Evolutionary conservation across 148 eudicot genomes (phyloP), one percentile per base, ranked within the genome.

Genomic region (Heliosperma pusillum): DNA sequence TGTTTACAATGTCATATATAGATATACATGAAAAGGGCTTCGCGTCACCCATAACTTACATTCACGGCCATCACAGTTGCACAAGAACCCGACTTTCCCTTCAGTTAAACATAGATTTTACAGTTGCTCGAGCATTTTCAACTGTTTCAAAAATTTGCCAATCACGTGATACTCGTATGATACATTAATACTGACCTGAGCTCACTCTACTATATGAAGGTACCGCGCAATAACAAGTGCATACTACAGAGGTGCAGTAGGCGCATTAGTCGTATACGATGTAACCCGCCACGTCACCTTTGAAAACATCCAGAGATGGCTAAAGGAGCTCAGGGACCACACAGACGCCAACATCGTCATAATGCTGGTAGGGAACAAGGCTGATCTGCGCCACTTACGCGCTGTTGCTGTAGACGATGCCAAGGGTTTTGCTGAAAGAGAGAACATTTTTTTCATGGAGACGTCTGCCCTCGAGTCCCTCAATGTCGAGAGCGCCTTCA

Each of bases 141-240:
- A 36, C 42, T 36, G 7, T 36, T 36, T 36, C 1, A 10, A 36
- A 36, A 36, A 36, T 36, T 36, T 5, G 42, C 42, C 42, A 36
- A 36, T 36, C 42, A 8, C 42, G 0, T 36, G 42, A 36, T 7
- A 0, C 42, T n/a, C 40, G 5, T 33, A 7, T 36, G 42, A 36
- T 2, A n/a, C n/a, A n/a, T n/a, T n/a, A n/a, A n/a, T n/a, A 5
- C 42, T 36, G 42, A 36, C 42, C 42, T 36, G 42, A 36, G 42
- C 3, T 36, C 42, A 36, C 42, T 36, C 42, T 36, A 36, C 8
- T 36, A 36, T 36, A 40, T 79, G 70, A 80, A 89, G 93, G 82
- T 89, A 89, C 76, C 93, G 93, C 2, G 93, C 91, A 7, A 92
- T 92, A 81, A 92, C 97, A 26, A 92, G 97, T 25, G 97, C 97